These are phyloP conservation scores for Fusarium sp. DNA, from an alignment of 2,329 filamentous ascomycete species.

Conservation along the genomic window DNA sequence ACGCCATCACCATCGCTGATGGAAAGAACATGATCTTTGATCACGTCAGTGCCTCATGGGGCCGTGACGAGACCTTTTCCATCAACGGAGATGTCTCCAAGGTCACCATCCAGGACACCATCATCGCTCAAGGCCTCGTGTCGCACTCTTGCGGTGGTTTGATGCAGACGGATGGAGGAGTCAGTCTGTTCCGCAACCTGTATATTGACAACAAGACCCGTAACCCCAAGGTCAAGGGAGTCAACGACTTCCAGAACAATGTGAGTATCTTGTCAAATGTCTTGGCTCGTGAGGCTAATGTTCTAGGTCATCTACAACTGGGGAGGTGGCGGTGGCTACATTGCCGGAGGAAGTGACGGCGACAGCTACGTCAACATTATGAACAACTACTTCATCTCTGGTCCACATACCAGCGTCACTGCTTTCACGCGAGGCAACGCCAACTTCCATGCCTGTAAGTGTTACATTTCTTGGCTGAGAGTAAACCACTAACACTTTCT, in stretches of 20 bases:
- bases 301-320: constrained; percentile 65
- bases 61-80: constrained; percentile 67
- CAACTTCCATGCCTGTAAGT: constrained; percentile 62
- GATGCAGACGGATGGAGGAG: constrained; percentile 62
- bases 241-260: constrained; percentile 65
- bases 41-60: constrained; percentile 65
- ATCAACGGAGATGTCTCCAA: constrained; percentile 62
- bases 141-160: constrained; percentile 65
- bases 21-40: constrained; percentile 68
- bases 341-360: constrained; percentile 62
- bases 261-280: constrained; percentile 1
- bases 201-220: constrained; percentile 70
- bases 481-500: not conserved
- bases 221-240: constrained; percentile 68
- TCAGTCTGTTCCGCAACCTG: constrained; percentile 65
- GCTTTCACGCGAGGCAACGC: constrained; percentile 67
- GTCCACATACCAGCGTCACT: constrained; percentile 61
- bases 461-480: not conserved
- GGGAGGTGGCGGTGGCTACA: constrained; percentile 66
- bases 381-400: constrained; percentile 69
- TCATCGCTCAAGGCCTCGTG: constrained; percentile 65
- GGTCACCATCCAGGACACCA: constrained; percentile 64
- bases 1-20: constrained; percentile 65
- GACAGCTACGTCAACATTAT: constrained; percentile 64
- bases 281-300: not conserved